A percentile compares a stretch with the other conserved stretches of the same genome.
Evolutionary conservation across 2,329 filamentous ascomycete species (phyloP).

Genomic region (Fusarium keratoplasticum): DNA sequence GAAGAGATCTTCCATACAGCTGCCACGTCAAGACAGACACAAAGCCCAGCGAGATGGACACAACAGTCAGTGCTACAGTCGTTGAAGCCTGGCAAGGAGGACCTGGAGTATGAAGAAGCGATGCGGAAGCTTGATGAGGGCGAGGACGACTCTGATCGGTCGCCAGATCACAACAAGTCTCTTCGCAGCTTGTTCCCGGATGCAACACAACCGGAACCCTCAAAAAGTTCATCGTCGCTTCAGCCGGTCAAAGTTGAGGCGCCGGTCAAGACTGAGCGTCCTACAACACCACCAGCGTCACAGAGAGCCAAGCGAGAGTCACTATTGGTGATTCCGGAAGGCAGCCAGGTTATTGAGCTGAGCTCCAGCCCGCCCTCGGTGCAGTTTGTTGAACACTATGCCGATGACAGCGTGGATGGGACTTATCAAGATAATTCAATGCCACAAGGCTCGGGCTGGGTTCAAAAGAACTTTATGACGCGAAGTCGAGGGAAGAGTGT

Average conservation of each 20-base stretch:
- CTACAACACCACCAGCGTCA: constrained; percentile 22
- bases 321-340: constrained; percentile 43
- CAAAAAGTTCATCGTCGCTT: background rate
- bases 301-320: constrained; percentile 31
- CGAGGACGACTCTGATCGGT: constrained; percentile 44
- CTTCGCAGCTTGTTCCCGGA: constrained; percentile 48
- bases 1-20: constrained; percentile 58
- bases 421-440: constrained; percentile 36
- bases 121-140: constrained; percentile 57
- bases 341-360: constrained; percentile 48
- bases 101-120: constrained; percentile 57
- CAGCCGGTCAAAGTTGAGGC: constrained; percentile 13
- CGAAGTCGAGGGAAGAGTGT: constrained; percentile 36
- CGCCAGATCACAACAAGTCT: constrained; percentile 40
- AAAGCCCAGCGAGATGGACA: constrained; percentile 48
- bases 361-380: constrained; percentile 43
- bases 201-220: constrained; percentile 46
- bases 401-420: constrained; percentile 36
- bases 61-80: constrained; percentile 42
- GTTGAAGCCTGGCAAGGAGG: constrained; percentile 41
- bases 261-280: background rate
- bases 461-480: constrained; percentile 35
- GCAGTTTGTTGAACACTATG: constrained; percentile 35
- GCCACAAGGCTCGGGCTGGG: constrained; percentile 34
- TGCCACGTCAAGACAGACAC: constrained; percentile 50